Evolutionary conservation across 2,329 filamentous ascomycete species (phyloP).

Genomic region (Fusarium sp.): DNA sequence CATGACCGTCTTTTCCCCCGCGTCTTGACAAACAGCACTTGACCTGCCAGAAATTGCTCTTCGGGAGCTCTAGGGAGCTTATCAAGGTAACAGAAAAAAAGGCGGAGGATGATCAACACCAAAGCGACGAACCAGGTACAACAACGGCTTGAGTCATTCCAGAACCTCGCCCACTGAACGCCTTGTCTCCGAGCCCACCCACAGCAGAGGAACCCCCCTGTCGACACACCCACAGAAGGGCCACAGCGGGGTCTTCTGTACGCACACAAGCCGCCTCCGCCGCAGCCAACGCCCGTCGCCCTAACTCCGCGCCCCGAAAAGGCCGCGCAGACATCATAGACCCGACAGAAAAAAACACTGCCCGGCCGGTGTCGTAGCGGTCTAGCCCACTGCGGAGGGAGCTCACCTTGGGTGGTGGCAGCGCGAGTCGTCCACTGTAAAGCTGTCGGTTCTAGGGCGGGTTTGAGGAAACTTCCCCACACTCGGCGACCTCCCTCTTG

Average conservation of each 20-base stretch:
- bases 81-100: slow-evolving; percentile 27
- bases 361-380: not conserved
- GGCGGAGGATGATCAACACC: slow-evolving; percentile 12
- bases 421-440: slow-evolving; percentile 4
- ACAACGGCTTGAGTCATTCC: slow-evolving; percentile 41
- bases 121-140: slow-evolving; percentile 14
- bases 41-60: slow-evolving; percentile 12
- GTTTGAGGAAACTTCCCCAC: slow-evolving; percentile 29
- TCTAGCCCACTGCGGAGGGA: slow-evolving; percentile 12
- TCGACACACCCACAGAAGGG: slow-evolving; percentile 33
- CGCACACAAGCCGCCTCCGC: slow-evolving; percentile 7
- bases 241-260: slow-evolving; percentile 24
- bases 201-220: slow-evolving; percentile 31
- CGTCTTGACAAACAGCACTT: not conserved
- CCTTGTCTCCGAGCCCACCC: slow-evolving; percentile 32
- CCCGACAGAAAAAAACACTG: not conserved
- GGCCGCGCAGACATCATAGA: slow-evolving; percentile 31
- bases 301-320: slow-evolving; percentile 38
- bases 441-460: slow-evolving; percentile 3
- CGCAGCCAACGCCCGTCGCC: slow-evolving; percentile 26
- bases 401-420: slow-evolving; percentile 10
- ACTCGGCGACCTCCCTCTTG: slow-evolving; percentile 33
- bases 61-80: slow-evolving; percentile 29
- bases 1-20: slow-evolving; percentile 20
- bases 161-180: slow-evolving; percentile 31